These are phyloP conservation scores for Bipolaris zeicola DNA, from an alignment of 2,329 filamentous ascomycete genomes.

Conservation along the genomic window DNA sequence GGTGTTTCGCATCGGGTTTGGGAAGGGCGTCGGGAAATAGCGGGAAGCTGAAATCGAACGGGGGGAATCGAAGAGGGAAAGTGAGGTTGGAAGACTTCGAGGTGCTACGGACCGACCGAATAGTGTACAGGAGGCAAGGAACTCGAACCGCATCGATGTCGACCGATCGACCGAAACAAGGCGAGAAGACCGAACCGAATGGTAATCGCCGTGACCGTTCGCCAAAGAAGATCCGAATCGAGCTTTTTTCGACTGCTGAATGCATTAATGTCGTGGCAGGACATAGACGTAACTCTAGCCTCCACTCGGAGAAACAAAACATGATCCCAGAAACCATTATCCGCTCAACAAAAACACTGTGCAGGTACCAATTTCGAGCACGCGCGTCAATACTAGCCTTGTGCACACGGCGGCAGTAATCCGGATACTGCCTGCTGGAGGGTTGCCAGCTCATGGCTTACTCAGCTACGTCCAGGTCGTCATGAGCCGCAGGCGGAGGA, in stretches of 20 bases:
- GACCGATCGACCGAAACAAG: slow-evolving; percentile 42
- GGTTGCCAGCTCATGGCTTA: slow-evolving; percentile 41
- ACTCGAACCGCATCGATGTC: slow-evolving; percentile 40
- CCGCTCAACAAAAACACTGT: slow-evolving; percentile 31
- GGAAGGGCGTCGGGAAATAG: slow-evolving; percentile 12
- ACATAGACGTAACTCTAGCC: slow-evolving; percentile 31
- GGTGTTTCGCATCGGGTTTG: slow-evolving; percentile 16
- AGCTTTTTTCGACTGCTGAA: slow-evolving; percentile 41
- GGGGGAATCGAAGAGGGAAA: slow-evolving; percentile 16
- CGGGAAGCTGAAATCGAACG: slow-evolving; percentile 15
- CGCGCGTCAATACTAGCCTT: slow-evolving; percentile 23
- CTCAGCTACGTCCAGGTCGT: slow-evolving; percentile 96
- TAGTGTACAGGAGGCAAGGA: slow-evolving; percentile 45
- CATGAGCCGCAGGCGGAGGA: slow-evolving; percentile 75
- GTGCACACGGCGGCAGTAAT: slow-evolving; percentile 22
- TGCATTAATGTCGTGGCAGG: slow-evolving; percentile 44
- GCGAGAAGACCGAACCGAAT: slow-evolving; percentile 41
- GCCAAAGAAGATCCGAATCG: slow-evolving; percentile 41
- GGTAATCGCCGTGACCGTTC: slow-evolving; percentile 45
- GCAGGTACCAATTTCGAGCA: slow-evolving; percentile 29
- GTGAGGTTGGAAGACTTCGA: slow-evolving; percentile 33
- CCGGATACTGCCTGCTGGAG: slow-evolving; percentile 15
- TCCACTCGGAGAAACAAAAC: slow-evolving; percentile 31
- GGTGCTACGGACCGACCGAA: slow-evolving; percentile 44
- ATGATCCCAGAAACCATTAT: slow-evolving; percentile 32